Evolutionary conservation across 495 filamentous ascomycete genomes (phyloP).

Genomic region (Hypoxylon trugodes): DNA sequence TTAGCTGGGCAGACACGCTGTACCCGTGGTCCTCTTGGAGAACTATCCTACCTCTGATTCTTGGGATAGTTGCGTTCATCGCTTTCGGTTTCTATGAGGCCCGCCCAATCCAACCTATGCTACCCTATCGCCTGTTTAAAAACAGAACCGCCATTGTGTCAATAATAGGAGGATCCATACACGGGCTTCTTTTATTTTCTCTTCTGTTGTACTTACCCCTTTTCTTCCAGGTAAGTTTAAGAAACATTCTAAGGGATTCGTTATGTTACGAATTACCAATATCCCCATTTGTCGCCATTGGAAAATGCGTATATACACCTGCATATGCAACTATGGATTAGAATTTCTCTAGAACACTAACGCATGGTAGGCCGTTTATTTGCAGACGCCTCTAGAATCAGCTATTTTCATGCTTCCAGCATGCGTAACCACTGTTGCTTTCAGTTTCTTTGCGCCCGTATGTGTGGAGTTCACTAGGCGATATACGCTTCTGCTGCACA

Average conservation of each 20-base stretch:
- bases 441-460: conserved; percentile 23
- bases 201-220: conserved; percentile 39
- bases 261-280: not conserved
- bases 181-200: not conserved
- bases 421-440: conserved; percentile 7
- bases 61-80: conserved; percentile 40
- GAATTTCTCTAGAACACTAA: not conserved
- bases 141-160: not conserved
- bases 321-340: not conserved
- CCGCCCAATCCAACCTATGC: conserved; percentile 27
- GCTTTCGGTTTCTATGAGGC: conserved; percentile 44
- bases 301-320: not conserved
- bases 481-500: conserved; percentile 31
- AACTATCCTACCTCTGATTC: not conserved
- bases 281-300: not conserved
- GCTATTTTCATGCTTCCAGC: conserved; percentile 39
- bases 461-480: conserved; percentile 4
- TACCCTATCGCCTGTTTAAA: conserved; percentile 7
- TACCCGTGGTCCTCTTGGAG: conserved; percentile 47
- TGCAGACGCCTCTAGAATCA: conserved; percentile 33
- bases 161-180: not conserved
- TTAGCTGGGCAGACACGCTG: conserved; percentile 46
- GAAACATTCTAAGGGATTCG: not conserved
- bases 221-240: conserved; percentile 37
- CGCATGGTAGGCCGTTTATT: conserved; percentile 23